These are phyloP conservation scores for Malus hybrid DNA, from an alignment of 331 rosid genomes.

Conservation along the genomic window DNA sequence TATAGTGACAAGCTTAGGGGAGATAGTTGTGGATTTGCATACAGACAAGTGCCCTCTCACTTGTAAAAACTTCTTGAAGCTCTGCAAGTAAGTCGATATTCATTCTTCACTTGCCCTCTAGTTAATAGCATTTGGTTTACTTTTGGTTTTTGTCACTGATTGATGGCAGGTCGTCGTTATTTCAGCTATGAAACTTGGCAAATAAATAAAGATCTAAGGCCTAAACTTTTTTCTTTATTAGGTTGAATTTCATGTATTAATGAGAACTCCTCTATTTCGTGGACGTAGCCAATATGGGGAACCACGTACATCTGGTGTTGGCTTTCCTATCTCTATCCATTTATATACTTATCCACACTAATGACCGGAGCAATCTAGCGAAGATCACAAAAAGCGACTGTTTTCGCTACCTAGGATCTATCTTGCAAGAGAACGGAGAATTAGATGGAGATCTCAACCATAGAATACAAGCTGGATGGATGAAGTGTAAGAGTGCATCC, in stretches of 20 bases:
- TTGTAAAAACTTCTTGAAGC: conserved; percentile 83
- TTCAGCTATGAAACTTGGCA: not conserved
- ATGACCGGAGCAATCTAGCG: too few species aligned
- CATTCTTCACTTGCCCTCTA: not conserved
- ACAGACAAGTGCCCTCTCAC: conserved; percentile 76
- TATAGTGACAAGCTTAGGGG: conserved; percentile 84
- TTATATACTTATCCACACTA: too few species aligned
- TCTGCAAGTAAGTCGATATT: conserved; percentile 55
- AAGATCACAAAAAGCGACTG: too few species aligned
- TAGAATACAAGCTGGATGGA: too few species aligned
- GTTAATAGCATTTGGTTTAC: not conserved
- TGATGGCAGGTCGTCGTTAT: not conserved
- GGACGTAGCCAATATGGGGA: too few species aligned
- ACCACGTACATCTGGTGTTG: too few species aligned
- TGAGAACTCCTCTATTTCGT: too few species aligned
- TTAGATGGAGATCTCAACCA: too few species aligned
- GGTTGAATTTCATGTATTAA: not conserved
- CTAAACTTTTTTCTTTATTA: not conserved
- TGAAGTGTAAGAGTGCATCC: too few species aligned
- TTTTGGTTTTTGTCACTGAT: not conserved
- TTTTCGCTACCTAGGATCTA: too few species aligned
- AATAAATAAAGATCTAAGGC: not conserved
- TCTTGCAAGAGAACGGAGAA: too few species aligned
- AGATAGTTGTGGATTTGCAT: conserved; percentile 70
- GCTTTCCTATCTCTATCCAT: too few species aligned